Percentiles rank a stretch among this genome's conserved stretches.
These are phyloP conservation scores for Erigeron philadelphicus DNA, from an alignment of 140 eudicot species.

Conservation along the genomic window DNA sequence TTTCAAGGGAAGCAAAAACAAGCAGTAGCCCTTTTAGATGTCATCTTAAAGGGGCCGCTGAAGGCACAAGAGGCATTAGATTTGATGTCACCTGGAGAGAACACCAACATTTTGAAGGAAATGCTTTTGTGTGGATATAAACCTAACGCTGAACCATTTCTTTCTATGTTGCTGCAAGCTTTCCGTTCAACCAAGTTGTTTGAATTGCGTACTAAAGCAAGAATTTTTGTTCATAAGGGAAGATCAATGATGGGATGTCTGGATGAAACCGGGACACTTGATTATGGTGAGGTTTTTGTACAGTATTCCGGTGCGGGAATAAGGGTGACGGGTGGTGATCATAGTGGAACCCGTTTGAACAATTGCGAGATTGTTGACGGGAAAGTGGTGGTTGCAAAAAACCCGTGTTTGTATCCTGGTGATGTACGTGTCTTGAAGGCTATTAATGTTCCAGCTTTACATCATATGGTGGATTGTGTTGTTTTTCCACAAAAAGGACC, in stretches of 20 bases:
- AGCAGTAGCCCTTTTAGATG: no score
- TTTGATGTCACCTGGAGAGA: no score
- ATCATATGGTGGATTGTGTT: conserved; percentile 90
- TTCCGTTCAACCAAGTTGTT: conserved; percentile 76
- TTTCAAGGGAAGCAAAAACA: no score
- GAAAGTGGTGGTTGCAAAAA: conserved; percentile 73
- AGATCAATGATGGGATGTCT: conserved; percentile 94
- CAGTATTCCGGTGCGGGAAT: conserved; percentile 55
- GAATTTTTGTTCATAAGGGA: conserved; percentile 64
- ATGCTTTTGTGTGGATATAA: no score
- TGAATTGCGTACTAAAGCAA: conserved; percentile 66
- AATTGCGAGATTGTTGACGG: conserved; percentile 35
- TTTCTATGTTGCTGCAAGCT: conserved; percentile 86
- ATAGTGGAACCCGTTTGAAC: conserved; percentile 14
- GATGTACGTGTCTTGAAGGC: conserved; percentile 78
- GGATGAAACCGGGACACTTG: conserved; percentile 75
- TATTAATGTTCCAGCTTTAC: conserved; percentile 62
- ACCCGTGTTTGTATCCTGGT: conserved; percentile 95
- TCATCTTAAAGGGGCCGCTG: no score
- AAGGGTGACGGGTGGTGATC: conserved; percentile 34
- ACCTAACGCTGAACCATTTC: conserved; percentile 21
- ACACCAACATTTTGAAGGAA: no score
- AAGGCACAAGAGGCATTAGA: conserved; percentile 26
- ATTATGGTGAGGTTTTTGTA: conserved; percentile 88
- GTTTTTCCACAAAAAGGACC: conserved; percentile 84